Evolutionary conservation across 106 monocot genomes (phyloP), one percentile per base, ranked within the genome.

Genomic region (Chionographis japonica): DNA sequence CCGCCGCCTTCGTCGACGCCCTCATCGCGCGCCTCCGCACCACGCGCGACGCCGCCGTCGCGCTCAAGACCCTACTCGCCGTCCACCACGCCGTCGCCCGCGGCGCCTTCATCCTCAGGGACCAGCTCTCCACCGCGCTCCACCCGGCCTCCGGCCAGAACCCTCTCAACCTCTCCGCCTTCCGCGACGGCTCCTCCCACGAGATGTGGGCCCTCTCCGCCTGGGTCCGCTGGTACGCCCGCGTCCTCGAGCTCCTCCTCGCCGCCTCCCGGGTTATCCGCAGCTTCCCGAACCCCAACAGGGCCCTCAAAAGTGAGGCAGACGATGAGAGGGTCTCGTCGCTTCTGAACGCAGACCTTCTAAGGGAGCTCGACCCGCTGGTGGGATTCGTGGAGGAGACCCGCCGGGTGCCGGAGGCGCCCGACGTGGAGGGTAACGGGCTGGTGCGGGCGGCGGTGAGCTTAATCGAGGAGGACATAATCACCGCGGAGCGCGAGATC

Each of bases 101-200:
- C 35, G 69, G 76, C 14, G n/a, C 37, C 62, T 76, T 76, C 56
- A 76, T 76, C 76, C 76, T 76, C 62, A 68, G 54, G 7, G 76
- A 76, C 69, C 76, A 76, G 62, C 61, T 76, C 56, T 8, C 66
- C 43, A 10, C 43, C 54, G 16, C 43, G 40, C 66, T 75, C 53
- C 67, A 12, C 17, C 61, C 8, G 4, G 58, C 74, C 59, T 12
- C 52, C 35, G 54, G 69, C 56, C 62, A 54, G 61, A 76, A 76
- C 69, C 68, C 50, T 20, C 69, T 76, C 69, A 76, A 76, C 27
- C 69, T 76, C 54, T 61, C 69, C 76, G 40, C 40, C 14, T 76
- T 76, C 76, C 68, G 55, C 17, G 60, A 63, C 62, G 62, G 20
- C 13, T 54, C 66, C 20, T 20, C 52, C 52, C 2, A 19, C 52